phyloP scores from a whole-genome alignment of 179 eudicot genomes.

The Vitellaria paradoxa region DNA sequence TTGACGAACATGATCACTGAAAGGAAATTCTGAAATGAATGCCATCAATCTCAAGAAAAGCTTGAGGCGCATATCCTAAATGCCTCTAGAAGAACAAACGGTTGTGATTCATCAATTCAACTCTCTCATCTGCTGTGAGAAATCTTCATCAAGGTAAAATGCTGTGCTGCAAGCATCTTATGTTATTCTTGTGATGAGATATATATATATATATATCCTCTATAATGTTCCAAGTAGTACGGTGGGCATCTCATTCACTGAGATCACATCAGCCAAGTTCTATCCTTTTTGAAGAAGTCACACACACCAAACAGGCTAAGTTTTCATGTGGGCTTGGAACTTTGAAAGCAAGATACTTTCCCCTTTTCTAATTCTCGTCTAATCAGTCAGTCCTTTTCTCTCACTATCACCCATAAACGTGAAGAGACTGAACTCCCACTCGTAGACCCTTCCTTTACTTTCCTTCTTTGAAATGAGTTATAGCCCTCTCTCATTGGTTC shows the following conservation, averaged over 20 bases:
- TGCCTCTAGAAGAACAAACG: background rate
- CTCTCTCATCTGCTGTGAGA: too few relatives aligned
- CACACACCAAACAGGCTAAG: conserved; percentile 12
- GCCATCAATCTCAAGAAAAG: too few relatives aligned
- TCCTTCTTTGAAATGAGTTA: conserved; percentile 2
- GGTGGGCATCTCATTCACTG: background rate
- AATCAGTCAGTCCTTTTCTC: background rate
- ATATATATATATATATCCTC: too few relatives aligned
- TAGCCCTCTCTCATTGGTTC: conserved; percentile 5
- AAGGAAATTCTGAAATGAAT: background rate
- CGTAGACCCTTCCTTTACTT: background rate
- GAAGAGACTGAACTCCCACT: conserved; percentile 18
- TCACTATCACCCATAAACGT: conserved; percentile 16
- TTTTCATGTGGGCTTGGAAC: conserved; percentile 6
- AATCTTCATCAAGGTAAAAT: too few relatives aligned
- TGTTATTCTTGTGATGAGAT: background rate
- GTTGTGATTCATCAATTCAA: background rate
- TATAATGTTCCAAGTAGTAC: background rate
- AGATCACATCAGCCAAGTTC: background rate
- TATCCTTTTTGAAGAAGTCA: background rate
- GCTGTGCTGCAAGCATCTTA: background rate
- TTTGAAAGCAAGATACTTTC: conserved; percentile 3
- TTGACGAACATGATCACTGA: background rate
- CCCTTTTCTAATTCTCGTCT: conserved; percentile 5
- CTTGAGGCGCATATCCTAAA: background rate